These are phyloP conservation scores for Kwoniella heveanensis DNA, from an alignment of 768 basidiomycete genomes.

Conservation along the genomic window DNA sequence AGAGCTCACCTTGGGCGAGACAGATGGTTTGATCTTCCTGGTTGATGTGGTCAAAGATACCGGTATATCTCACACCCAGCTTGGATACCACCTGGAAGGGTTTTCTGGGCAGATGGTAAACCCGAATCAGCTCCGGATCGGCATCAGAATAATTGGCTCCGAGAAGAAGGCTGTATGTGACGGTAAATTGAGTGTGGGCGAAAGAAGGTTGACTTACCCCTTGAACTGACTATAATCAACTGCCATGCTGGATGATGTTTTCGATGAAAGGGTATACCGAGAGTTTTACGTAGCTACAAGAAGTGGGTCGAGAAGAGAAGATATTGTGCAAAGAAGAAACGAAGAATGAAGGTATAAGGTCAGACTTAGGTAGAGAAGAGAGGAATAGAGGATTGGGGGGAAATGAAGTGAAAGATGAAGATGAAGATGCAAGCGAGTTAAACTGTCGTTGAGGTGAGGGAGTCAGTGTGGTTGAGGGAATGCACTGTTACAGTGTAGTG, in stretches of 20 bases:
- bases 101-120: slow-evolving; percentile 26
- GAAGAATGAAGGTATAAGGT: slow-evolving; percentile 10
- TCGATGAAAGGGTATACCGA: too few relatives aligned
- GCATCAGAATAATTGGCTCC: too few relatives aligned
- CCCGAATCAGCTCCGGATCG: too few relatives aligned
- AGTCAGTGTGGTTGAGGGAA: too few relatives aligned
- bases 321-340: not conserved
- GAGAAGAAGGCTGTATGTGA: too few relatives aligned
- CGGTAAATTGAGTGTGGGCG: too few relatives aligned
- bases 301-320: not conserved
- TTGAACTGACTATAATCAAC: slow-evolving; percentile 48
- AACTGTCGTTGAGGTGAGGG: too few relatives aligned
- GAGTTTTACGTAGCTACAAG: too few relatives aligned
- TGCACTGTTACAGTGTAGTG: too few relatives aligned
- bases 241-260: slow-evolving; percentile 25
- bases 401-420: not conserved
- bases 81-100: slow-evolving; percentile 52
- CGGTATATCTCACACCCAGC: slow-evolving; percentile 51
- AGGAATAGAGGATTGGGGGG: too few relatives aligned
- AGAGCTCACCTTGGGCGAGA: slow-evolving; percentile 44
- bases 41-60: slow-evolving; percentile 51
- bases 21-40: slow-evolving; percentile 51
- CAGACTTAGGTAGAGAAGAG: not conserved
- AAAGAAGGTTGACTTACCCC: slow-evolving; percentile 32
- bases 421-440: not conserved